Conservation (phyloP, 192 early-diverging fungal genomes). For the Gryganskiella cystojenkinii region DNA sequence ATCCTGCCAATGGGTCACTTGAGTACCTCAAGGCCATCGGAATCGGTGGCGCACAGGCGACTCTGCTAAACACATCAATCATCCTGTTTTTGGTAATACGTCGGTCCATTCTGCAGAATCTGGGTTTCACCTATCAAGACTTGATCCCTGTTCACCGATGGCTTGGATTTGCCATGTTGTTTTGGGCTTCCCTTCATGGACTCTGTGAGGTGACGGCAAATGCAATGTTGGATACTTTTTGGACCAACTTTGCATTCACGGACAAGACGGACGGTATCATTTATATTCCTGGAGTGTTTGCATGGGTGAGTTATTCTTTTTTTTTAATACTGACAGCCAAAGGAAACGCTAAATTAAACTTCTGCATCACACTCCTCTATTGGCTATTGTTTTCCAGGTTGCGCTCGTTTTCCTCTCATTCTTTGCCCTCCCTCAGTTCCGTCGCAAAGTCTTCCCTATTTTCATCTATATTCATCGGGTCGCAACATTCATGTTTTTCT, state of each 20-base stretch:
- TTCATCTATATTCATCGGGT: conserved; percentile 3
- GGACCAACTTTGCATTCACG: no score
- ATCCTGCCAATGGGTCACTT: background rate
- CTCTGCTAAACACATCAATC: conserved; percentile 8
- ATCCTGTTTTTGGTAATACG: conserved; percentile 15
- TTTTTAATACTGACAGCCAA: background rate
- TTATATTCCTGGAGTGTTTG: background rate
- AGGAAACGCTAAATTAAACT: background rate
- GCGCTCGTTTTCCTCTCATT: background rate
- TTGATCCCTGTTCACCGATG: conserved; percentile 15
- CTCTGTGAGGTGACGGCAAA: no score
- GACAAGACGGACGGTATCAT: no score
- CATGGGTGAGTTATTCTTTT: background rate
- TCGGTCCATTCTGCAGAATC: conserved; percentile 14
- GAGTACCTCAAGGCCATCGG: background rate
- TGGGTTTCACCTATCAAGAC: conserved; percentile 22
- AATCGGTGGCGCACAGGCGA: conserved; percentile 9
- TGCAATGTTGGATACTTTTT: no score
- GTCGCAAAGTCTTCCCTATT: conserved; percentile 2
- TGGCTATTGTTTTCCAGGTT: background rate
- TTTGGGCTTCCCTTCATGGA: conserved; percentile 1
- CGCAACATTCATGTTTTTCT: background rate
- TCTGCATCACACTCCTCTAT: background rate
- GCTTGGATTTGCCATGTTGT: conserved; percentile 6
- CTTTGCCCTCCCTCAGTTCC: conserved; percentile 3